These are phyloP conservation scores for Phytopythium montanum DNA, from an alignment of 352 stramenopile species.

Conservation along the genomic window DNA sequence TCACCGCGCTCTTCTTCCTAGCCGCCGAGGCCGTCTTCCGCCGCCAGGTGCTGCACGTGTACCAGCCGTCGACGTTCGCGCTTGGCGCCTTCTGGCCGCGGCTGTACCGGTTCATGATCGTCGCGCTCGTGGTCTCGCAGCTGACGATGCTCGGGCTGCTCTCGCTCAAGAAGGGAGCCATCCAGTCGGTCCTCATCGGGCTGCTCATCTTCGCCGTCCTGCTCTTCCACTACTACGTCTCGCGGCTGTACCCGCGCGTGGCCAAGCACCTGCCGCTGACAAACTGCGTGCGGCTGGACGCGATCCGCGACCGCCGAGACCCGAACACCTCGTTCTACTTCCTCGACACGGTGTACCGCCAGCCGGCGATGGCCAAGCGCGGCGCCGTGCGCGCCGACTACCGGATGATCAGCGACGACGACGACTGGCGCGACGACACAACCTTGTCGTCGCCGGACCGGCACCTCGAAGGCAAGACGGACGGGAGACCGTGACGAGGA, in stretches of 20 bases:
- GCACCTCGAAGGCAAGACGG: slow-evolving; percentile 11
- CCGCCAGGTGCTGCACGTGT: slow-evolving; percentile 68
- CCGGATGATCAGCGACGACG: slow-evolving; percentile 39
- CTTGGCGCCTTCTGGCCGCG: slow-evolving; percentile 74
- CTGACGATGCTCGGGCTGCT: slow-evolving; percentile 74
- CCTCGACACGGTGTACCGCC: slow-evolving; percentile 63
- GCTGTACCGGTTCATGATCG: slow-evolving; percentile 73
- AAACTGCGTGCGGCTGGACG: slow-evolving; percentile 56
- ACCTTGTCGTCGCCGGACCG: slow-evolving; percentile 34
- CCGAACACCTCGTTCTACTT: slow-evolving; percentile 43
- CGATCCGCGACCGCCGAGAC: slow-evolving; percentile 26
- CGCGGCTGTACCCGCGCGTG: slow-evolving; percentile 45
- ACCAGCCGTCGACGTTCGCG: slow-evolving; percentile 46
- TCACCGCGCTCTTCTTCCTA: slow-evolving; percentile 70
- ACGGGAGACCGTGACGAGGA: background rate
- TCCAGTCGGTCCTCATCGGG: slow-evolving; percentile 25
- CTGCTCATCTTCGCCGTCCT: slow-evolving; percentile 39
- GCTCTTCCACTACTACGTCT: slow-evolving; percentile 64
- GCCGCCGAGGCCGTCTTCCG: slow-evolving; percentile 66
- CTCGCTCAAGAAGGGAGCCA: slow-evolving; percentile 62
- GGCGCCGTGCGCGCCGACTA: slow-evolving; percentile 51
- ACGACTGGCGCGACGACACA: slow-evolving; percentile 24
- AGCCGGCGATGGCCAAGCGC: slow-evolving; percentile 63
- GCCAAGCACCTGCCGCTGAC: slow-evolving; percentile 58
- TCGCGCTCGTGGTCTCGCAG: slow-evolving; percentile 67